Evolutionary conservation across 305 asterid genomes (phyloP), one percentile per base, ranked within the genome.

Genomic region (Plantago coronopus): DNA sequence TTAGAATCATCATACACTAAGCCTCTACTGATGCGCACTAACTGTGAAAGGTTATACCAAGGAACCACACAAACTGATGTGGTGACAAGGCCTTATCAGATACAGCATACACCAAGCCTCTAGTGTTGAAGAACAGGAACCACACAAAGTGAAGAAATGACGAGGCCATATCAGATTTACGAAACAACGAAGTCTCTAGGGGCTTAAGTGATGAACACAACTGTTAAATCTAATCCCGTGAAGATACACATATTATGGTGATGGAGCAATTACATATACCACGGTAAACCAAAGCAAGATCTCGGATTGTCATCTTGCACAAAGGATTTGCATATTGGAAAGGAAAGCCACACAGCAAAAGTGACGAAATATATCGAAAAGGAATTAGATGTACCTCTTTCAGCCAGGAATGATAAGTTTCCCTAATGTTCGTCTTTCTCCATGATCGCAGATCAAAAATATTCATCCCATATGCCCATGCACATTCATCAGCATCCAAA

Each of bases 401-500:
- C 31, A 90, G 79, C 99, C 99, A 94, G 51, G 89, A 62, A 72
- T 94, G 99, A 73, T 94, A 94, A 40, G 96, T 84, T 17, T 87
- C 91, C 57, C 90, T 84, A 48, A 94, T 81, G 65, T 72, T 76
- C 54, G 89, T 94, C 71, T 69, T 73, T 71, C 99, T 81, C 99
- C 99, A 94, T 21, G 77, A 79, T 46, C 72, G 82, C 76, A 94
- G 68, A 78, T 94, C 97, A 69, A 94, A 94, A 25, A 94, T 84
- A 74, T 94, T 94, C 99, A 94, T 94, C 60, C 99, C 99, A 74
- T 94, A 94, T 17, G 97, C 99, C 99, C 99, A 94, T 21, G 99
- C 97, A 75, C 99, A 94, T 61, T 94, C 96, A 12, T 85, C 95
- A 27, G 97, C 93, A 75, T 94, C 78, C 87, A 94, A 80, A 73